phyloP scores from a whole-genome alignment of 371 early-diverging fungal genomes.

The Gilbertella persicaria region DNA sequence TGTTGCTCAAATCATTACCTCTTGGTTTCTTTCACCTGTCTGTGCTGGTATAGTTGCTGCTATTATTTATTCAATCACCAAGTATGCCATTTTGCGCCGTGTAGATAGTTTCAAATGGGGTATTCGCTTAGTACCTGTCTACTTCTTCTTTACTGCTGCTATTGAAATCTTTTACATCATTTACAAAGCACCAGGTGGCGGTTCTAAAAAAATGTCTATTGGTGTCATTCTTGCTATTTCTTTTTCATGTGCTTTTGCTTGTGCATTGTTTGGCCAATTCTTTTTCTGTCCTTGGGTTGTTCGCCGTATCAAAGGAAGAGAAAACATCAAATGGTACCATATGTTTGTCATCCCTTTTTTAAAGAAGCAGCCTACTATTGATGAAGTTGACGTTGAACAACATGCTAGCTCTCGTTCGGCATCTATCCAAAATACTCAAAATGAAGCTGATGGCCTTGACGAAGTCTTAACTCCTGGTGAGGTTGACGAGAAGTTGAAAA shows the following conservation, averaged over 20 bases:
- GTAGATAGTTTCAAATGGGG: constrained; percentile 75
- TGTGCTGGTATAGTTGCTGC: constrained; percentile 67
- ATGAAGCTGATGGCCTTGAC: no score
- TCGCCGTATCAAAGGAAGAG: constrained; percentile 64
- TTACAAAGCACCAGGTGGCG: constrained; percentile 64
- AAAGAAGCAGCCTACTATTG: constrained; percentile 40
- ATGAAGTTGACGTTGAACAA: constrained; percentile 20
- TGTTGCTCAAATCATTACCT: constrained; percentile 71
- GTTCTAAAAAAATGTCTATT: constrained; percentile 38
- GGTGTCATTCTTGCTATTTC: constrained; percentile 61
- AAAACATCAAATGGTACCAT: constrained; percentile 73
- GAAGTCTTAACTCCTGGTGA: no score
- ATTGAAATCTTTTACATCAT: constrained; percentile 76
- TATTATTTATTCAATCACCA: constrained; percentile 64
- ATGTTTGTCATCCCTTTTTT: constrained; percentile 58
- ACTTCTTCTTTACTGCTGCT: constrained; percentile 70
- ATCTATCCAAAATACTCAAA: no score
- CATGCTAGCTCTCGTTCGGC: constrained; percentile 10
- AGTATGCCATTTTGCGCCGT: constrained; percentile 61
- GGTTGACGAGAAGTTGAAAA: no score
- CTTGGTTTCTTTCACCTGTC: constrained; percentile 80
- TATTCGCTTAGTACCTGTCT: constrained; percentile 73
- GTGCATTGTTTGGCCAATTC: constrained; percentile 56
- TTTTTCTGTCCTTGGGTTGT: constrained; percentile 68
- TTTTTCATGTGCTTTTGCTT: constrained; percentile 58